These are phyloP conservation scores for Byssothecium circinans DNA, from an alignment of 2,329 filamentous ascomycete species.

Conservation along the genomic window DNA sequence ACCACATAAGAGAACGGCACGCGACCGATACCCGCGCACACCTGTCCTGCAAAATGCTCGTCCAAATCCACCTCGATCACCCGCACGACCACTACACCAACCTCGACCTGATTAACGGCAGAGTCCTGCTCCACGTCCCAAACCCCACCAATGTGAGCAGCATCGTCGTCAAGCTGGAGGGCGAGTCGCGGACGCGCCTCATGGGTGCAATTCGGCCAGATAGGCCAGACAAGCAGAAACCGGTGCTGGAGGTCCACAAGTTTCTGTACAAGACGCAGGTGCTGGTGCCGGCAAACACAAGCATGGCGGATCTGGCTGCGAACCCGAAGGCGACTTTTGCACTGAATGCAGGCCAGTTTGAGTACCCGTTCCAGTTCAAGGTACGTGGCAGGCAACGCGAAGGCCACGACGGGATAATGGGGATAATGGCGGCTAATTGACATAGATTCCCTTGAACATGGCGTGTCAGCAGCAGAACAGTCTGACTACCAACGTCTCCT, in stretches of 20 bases:
- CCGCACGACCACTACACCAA: constrained; percentile 76
- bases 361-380: constrained; percentile 79
- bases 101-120: constrained; percentile 70
- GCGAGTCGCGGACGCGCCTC: constrained; percentile 72
- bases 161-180: constrained; percentile 81
- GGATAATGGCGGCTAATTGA: not conserved
- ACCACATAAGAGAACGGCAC: too few relatives aligned
- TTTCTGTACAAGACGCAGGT: constrained; percentile 73
- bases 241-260: constrained; percentile 57
- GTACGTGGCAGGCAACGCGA: constrained; percentile 56
- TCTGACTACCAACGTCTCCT: constrained; percentile 47
- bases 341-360: constrained; percentile 69
- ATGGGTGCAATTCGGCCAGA: constrained; percentile 51
- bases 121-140: constrained; percentile 48
- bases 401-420: not conserved
- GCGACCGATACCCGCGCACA: not conserved
- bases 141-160: constrained; percentile 51
- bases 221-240: constrained; percentile 48
- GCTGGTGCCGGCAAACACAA: constrained; percentile 65
- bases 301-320: constrained; percentile 41
- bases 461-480: constrained; percentile 54
- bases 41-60: constrained; percentile 41
- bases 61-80: constrained; percentile 66
- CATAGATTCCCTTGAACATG: constrained; percentile 67
- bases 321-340: constrained; percentile 55